Percentiles rank a stretch among this genome's conserved stretches.
Conservation (phyloP, 75 land plant species). For the Selaginella tamariscina region DNA sequence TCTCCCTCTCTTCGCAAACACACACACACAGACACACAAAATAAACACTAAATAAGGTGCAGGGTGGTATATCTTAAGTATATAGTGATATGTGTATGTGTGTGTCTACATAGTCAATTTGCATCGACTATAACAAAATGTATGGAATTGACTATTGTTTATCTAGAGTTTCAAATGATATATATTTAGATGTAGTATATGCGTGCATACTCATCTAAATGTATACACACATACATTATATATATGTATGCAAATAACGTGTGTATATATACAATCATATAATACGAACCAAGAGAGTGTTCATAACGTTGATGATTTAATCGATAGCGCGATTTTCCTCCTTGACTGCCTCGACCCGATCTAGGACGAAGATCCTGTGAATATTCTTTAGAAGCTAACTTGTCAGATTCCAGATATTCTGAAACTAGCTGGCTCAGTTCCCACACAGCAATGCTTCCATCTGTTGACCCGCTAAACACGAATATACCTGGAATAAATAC, state of each 20-base stretch:
- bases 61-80: not conserved
- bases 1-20: no score
- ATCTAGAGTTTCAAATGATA: no score
- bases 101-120: no score
- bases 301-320: not conserved
- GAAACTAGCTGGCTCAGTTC: constrained; percentile 58
- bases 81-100: not conserved
- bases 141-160: no score
- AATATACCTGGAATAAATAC: constrained; percentile 27
- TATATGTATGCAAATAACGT: no score
- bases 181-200: no score
- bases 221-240: no score
- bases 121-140: no score
- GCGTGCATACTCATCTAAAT: no score
- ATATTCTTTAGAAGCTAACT: constrained; percentile 22
- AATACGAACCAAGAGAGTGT: no score
- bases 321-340: constrained; percentile 38
- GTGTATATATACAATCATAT: no score
- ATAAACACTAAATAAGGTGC: not conserved
- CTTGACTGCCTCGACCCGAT: constrained; percentile 97
- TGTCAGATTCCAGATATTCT: constrained; percentile 38
- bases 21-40: no score
- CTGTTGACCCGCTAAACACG: constrained; percentile 80
- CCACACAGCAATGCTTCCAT: constrained; percentile 91
- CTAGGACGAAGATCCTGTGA: constrained; percentile 43